These are phyloP conservation scores for Anisodus tanguticus DNA, from an alignment of 257 asterid genomes.

Conservation along the genomic window DNA sequence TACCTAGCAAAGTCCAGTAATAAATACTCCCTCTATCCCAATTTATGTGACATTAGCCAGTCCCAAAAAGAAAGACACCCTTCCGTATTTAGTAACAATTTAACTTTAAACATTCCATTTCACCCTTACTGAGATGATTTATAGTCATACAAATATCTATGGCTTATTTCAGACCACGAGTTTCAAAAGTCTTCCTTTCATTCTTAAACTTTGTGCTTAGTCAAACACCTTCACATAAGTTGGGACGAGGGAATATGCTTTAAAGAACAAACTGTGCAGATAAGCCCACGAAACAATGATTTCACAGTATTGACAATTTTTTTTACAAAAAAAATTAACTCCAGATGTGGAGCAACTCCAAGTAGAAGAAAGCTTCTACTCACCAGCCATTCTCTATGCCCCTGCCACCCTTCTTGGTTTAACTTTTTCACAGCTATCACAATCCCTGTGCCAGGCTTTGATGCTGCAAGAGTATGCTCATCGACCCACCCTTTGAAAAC, in stretches of 20 bases:
- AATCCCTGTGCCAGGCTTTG: conserved; percentile 34
- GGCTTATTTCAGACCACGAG: no score
- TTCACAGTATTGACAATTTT: background rate
- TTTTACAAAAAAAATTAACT: background rate
- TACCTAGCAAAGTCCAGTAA: background rate
- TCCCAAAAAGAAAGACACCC: no score
- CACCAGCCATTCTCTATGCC: conserved; percentile 41
- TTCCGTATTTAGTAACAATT: no score
- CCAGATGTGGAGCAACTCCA: background rate
- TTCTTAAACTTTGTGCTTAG: no score
- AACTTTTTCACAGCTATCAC: conserved; percentile 35
- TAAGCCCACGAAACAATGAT: background rate
- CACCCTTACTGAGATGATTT: no score
- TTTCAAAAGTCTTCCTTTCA: no score
- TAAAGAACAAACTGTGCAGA: background rate
- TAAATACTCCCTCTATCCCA: background rate
- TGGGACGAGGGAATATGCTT: background rate
- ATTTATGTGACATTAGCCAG: no score
- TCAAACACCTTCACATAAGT: no score
- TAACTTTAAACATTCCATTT: no score
- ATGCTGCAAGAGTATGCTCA: conserved; percentile 33
- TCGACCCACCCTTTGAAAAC: conserved; percentile 39
- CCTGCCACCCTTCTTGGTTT: conserved; percentile 38
- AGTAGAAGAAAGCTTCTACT: conserved; percentile 11
- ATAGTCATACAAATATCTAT: no score